These are phyloP conservation scores for Conticribra weissflogii DNA, from an alignment of 108 stramenopile genomes.

Conservation along the genomic window DNA sequence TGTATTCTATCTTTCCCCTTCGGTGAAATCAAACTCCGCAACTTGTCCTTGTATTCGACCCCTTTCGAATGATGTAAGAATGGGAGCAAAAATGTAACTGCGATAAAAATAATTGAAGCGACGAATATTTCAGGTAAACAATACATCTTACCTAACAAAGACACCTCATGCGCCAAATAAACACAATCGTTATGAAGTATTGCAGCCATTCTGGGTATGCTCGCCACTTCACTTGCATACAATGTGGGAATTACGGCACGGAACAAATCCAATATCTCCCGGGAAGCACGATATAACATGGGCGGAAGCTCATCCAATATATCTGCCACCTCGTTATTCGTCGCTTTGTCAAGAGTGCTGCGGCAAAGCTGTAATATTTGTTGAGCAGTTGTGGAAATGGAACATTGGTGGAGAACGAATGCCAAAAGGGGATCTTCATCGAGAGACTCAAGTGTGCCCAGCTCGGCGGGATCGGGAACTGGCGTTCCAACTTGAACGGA, in stretches of 20 bases:
- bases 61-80: constrained; percentile 5
- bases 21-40: constrained; percentile 11
- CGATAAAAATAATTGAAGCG: background rate
- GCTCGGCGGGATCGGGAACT: constrained; percentile 28
- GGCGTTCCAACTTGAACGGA: constrained; percentile 65
- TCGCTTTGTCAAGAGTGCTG: constrained; percentile 72
- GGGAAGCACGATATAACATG: constrained; percentile 65
- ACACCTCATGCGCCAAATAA: constrained; percentile 72
- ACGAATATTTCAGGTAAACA: background rate
- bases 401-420: constrained; percentile 66
- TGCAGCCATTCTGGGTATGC: constrained; percentile 81
- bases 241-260: constrained; percentile 76
- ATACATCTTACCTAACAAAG: constrained; percentile 61
- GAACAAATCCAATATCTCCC: constrained; percentile 78
- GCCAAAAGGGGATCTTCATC: constrained; percentile 60
- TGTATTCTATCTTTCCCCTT: constrained; percentile 7
- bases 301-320: constrained; percentile 55
- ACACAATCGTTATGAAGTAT: constrained; percentile 85
- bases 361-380: constrained; percentile 59
- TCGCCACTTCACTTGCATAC: constrained; percentile 62
- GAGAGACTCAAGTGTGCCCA: constrained; percentile 37
- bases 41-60: constrained; percentile 68
- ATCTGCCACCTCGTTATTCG: constrained; percentile 19
- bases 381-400: constrained; percentile 70
- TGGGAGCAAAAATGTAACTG: background rate